phyloP scores from a whole-genome alignment of 2,329 filamentous ascomycete species.

The Colletotrichum shisoi region DNA sequence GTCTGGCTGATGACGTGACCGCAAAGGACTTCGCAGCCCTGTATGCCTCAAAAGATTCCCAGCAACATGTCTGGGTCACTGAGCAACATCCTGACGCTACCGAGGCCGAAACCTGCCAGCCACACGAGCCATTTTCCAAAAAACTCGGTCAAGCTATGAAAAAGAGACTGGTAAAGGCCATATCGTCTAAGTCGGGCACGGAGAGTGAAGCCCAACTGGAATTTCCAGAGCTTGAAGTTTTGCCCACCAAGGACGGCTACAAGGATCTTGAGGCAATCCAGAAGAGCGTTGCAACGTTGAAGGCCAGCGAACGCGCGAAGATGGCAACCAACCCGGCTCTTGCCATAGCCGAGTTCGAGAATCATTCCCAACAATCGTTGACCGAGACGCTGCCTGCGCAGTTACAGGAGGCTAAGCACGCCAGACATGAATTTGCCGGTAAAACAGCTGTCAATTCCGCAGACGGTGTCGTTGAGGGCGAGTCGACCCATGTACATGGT shows the following conservation, averaged over 20 bases:
- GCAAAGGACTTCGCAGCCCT: constrained; percentile 46
- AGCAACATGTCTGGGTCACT: constrained; percentile 17
- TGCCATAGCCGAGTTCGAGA: constrained; percentile 28
- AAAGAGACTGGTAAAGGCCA: constrained; percentile 43
- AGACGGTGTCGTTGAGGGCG: neutral
- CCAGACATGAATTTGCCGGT: constrained; percentile 7
- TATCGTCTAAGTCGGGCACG: constrained; percentile 34
- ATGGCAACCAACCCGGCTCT: constrained; percentile 22
- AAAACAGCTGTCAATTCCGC: neutral
- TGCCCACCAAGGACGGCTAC: constrained; percentile 46
- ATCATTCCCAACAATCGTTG: constrained; percentile 7
- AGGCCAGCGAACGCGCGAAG: constrained; percentile 34
- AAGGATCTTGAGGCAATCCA: constrained; percentile 47
- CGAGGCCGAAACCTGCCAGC: neutral
- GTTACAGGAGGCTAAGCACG: constrained; percentile 20
- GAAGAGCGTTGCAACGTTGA: constrained; percentile 46
- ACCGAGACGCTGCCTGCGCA: constrained; percentile 6
- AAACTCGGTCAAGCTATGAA: constrained; percentile 47
- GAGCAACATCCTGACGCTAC: constrained; percentile 21
- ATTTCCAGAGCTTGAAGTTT: constrained; percentile 50
- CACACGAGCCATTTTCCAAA: constrained; percentile 43
- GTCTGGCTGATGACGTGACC: constrained; percentile 42
- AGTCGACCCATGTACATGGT: neutral
- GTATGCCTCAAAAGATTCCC: constrained; percentile 32
- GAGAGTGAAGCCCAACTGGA: constrained; percentile 41